Evolutionary conservation across 2,329 filamentous ascomycete genomes (phyloP), one percentile per base, ranked within the genome.

Genomic region (Coniochaeta hoffmannii): DNA sequence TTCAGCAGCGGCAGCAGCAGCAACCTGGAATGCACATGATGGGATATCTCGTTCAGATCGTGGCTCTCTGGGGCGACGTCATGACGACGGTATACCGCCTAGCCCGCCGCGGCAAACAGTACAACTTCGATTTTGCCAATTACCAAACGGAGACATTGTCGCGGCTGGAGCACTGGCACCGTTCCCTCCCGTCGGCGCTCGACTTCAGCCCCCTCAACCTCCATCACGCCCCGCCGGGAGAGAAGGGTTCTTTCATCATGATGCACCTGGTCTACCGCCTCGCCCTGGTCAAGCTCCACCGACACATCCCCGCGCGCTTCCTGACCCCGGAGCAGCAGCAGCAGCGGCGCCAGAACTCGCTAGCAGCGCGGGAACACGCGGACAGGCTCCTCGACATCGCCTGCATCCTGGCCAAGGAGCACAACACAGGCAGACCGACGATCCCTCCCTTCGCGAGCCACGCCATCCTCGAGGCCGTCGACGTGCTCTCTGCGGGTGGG

Each of bases 221-320:
- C 14, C 76, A 82, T 46, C 71, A 73, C 30, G 81, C 79, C 41
- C 75, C 81, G 7, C 69, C 75, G 30, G 78, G 79, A 26, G 81
- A 79, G 60, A 73, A 79, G 1, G 83, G 83, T 5, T 76, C 77
- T 0, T 86, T 85, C 63, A 70, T 88, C 55, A 80, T 79, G 1
- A 79, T 88, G 67, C 86, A 89, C 66, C 72, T 86, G 28, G 71
- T 88, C n/a, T 86, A 86, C 65, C 79, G 87, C 64, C 78, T 82
- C 50, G 77, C 83, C 0, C 69, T 83, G 62, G 79, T 88, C 68
- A 83, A 84, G 60, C 73, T 89, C 30, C 85, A 87, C 61, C 79
- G 87, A 36, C 80, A 87, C 62, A 76, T 77, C 12, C 73, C 75
- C 10, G 69, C 72, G 57, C 11, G 69, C 68, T 32, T 56, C 41